These are phyloP conservation scores for Colletotrichum siamense DNA, from an alignment of 2,329 filamentous ascomycete genomes.

Conservation along the genomic window DNA sequence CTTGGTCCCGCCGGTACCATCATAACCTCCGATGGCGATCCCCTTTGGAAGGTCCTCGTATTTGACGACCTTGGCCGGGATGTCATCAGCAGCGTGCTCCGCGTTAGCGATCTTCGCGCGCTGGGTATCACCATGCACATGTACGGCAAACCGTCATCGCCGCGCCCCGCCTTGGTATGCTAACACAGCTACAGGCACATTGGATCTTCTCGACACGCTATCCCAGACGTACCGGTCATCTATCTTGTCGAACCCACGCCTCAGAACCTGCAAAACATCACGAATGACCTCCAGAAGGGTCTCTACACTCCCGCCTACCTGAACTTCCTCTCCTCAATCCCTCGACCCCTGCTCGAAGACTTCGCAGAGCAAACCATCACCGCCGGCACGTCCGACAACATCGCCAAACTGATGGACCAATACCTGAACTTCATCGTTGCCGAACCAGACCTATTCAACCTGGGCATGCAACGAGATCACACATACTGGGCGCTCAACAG, in stretches of 20 bases:
- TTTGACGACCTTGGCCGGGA: conserved; percentile 92
- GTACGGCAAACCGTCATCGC: conserved; percentile 50
- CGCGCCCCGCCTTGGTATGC: neutral
- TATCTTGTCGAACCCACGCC: conserved; percentile 92
- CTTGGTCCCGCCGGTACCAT: conserved; percentile 77
- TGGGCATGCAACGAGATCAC: conserved; percentile 82
- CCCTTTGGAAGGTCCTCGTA: conserved; percentile 96
- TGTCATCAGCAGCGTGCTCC: conserved; percentile 94
- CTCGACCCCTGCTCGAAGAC: conserved; percentile 88
- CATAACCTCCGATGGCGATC: conserved; percentile 84
- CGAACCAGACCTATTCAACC: conserved; percentile 92
- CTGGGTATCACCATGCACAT: conserved; percentile 98
- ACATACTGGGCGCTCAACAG: conserved; percentile 98
- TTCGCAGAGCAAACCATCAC: conserved; percentile 89
- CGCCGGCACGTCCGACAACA: conserved; percentile 84
- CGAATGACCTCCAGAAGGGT: conserved; percentile 82
- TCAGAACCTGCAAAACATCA: conserved; percentile 82
- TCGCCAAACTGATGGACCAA: conserved; percentile 93
- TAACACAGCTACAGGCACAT: conserved; percentile 68
- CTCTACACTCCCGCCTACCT: conserved; percentile 94
- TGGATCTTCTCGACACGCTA: conserved; percentile 80
- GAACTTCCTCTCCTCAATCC: conserved; percentile 95
- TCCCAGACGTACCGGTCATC: conserved; percentile 94
- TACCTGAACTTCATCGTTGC: conserved; percentile 97
- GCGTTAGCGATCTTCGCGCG: conserved; percentile 89